Base-by-base conservation (phyloP, 192 early-diverging fungal genomes). In the Backusella sp. region DNA sequence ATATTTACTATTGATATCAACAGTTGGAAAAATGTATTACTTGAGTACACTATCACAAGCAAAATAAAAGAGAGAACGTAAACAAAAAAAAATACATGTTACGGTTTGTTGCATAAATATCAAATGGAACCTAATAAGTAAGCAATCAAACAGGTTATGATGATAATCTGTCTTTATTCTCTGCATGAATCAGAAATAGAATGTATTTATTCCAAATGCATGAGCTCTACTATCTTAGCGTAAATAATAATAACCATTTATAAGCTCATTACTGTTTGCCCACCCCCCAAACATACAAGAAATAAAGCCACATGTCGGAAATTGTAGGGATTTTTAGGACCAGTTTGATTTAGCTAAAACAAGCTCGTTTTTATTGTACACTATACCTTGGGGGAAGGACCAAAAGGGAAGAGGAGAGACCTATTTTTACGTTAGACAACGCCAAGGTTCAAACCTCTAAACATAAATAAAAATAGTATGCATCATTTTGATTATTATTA, bases 141-240 rank as follows among this genome's bases (percentile, higher is more conserved):
- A 59, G 21, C 56, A 26, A 62, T 62, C 26, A 62, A 62, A 28
- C 56, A 62, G 56, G 23, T 62, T 62, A 28, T 28, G 12, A 28
- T 49, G 26, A 12, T 62, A 62, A 62, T 62, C 21, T 62, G 56
- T 26, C n/a, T 23, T 56, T 62, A 28, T 62, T 62, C 9, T 62
- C 56, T 62, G 23, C 56, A 62, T 62, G 4, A 62, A 62, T 62
- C 56, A 62, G 23, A 62, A 62, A 62, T 62, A 26, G 26, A 62
- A 62, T 26, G 9, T 12, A 62, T 62, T 62, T 62, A 26, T 62
- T 62, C 56, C 56, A 62, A 62, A 62, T 62, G 56, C 56, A 62
- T 62, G 23, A 62, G 56, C 12, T 56, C 53, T 19, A 56, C 8
- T 56, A 56, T 56, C 53, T 28, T 14, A 14, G 56, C 26, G 7